Conservation (phyloP, 805 yeast genomes). For the Cephaloascus albidus region DNA sequence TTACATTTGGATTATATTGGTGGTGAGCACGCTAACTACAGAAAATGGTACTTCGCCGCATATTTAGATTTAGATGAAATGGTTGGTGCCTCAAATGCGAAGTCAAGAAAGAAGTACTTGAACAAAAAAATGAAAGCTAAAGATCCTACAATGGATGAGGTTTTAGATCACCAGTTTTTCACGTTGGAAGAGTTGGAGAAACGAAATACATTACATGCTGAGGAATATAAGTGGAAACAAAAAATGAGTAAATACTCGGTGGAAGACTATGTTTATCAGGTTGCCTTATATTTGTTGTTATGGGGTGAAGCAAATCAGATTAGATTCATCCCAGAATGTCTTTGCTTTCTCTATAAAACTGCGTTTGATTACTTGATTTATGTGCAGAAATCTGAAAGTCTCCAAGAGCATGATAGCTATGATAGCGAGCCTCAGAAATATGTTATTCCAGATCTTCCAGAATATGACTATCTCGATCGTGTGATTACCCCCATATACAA, state of each 20-base stretch:
- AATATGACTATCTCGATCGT: constrained; percentile 21
- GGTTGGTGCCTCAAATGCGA: constrained; percentile 47
- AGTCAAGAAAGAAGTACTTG: constrained; percentile 28
- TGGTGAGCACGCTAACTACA: constrained; percentile 78
- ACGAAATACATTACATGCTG: background rate
- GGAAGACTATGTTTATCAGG: constrained; percentile 52
- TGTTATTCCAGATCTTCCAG: no score
- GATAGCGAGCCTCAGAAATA: background rate
- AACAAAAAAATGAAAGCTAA: constrained; percentile 4
- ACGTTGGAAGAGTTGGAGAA: background rate
- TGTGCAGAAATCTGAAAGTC: background rate
- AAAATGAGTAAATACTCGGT: constrained; percentile 48
- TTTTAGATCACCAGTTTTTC: background rate
- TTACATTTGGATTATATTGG: constrained; percentile 90
- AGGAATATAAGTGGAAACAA: constrained; percentile 51
- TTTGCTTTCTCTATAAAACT: constrained; percentile 22
- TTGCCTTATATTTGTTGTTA: constrained; percentile 51
- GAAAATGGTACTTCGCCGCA: constrained; percentile 89
- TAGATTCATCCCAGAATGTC: constrained; percentile 36
- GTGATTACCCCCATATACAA: constrained; percentile 42
- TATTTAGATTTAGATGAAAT: constrained; percentile 70
- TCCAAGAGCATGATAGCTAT: constrained; percentile 5
- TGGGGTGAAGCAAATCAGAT: constrained; percentile 78
- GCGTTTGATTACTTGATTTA: constrained; percentile 12
- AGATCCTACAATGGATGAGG: background rate